Conservation (phyloP, 768 basidiomycete genomes). For the Podaxis pistillaris region DNA sequence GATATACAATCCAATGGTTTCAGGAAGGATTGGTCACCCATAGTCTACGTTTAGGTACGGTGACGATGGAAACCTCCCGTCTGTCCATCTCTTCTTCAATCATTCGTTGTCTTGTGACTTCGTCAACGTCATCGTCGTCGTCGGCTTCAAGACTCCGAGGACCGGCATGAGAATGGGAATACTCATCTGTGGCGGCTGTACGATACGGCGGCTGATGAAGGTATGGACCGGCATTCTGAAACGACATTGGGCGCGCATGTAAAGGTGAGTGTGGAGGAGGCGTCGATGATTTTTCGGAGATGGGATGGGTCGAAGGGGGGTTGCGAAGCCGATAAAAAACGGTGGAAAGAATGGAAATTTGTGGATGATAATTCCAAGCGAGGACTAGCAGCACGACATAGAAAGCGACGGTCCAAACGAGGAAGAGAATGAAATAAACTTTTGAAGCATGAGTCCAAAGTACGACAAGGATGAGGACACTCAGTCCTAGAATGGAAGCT, state of each 20-base stretch:
- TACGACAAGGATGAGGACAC: conserved; percentile 52
- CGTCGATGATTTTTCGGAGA: conserved; percentile 32
- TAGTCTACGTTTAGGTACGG: conserved; percentile 70
- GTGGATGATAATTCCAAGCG: conserved; percentile 59
- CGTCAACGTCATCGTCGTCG: conserved; percentile 71
- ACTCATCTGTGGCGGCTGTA: conserved; percentile 38
- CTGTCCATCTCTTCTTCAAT: conserved; percentile 83
- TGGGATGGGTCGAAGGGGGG: conserved; percentile 35
- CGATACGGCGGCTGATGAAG: conserved; percentile 66
- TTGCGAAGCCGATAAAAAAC: conserved; percentile 46
- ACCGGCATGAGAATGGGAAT: conserved; percentile 32
- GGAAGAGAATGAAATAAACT: conserved; percentile 61
- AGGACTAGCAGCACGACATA: conserved; percentile 52
- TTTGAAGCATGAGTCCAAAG: conserved; percentile 56
- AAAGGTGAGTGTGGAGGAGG: conserved; percentile 15
- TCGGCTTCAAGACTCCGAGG: conserved; percentile 53
- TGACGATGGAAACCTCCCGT: conserved; percentile 82
- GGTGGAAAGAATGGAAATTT: conserved; percentile 54
- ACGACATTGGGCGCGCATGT: neutral
- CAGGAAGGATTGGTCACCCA: conserved; percentile 71
- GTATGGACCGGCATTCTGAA: conserved; percentile 52
- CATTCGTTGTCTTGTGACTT: conserved; percentile 66
- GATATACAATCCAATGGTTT: conserved; percentile 15
- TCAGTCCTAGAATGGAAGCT: conserved; percentile 57
- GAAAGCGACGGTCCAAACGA: conserved; percentile 58